A percentile compares a stretch with the other conserved stretches of the same genome.
Evolutionary conservation across 2,329 filamentous ascomycete genomes (phyloP).

Genomic region (Helminthosporium solani): DNA sequence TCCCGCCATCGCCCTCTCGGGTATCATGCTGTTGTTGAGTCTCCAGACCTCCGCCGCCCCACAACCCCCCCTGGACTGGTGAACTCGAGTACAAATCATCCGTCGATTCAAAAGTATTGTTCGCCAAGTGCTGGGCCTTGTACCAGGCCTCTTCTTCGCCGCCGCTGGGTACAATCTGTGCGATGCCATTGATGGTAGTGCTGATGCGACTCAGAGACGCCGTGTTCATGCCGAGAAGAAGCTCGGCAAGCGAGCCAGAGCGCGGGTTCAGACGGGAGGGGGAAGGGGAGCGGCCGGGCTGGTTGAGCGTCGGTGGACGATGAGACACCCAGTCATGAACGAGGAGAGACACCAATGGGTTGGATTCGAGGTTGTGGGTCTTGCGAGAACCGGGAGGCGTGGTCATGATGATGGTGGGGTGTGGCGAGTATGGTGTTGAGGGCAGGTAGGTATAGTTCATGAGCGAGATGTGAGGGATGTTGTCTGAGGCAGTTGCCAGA

Average conservation of each 20-base stretch:
- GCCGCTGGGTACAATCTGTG: constrained; percentile 68
- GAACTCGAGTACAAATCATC: constrained; percentile 31
- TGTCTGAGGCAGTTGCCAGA: constrained; percentile 82
- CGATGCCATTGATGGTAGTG: constrained; percentile 89
- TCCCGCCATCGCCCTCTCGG: constrained; percentile 48
- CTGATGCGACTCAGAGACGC: constrained; percentile 84
- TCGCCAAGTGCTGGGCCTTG: constrained; percentile 78
- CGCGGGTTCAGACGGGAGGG: constrained; percentile 53
- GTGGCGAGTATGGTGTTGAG: constrained; percentile 63
- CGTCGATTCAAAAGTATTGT: constrained; percentile 74
- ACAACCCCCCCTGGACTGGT: constrained; percentile 41
- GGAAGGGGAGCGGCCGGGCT: constrained; percentile 57
- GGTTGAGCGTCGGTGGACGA: constrained; percentile 72
- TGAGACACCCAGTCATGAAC: constrained; percentile 98
- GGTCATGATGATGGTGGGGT: constrained; percentile 81
- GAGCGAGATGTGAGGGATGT: constrained; percentile 86
- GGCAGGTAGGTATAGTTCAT: constrained; percentile 99
- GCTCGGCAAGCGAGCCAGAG: constrained; percentile 73
- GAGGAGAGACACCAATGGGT: constrained; percentile 87
- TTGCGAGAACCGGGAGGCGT: constrained; percentile 78
- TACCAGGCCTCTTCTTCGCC: constrained; percentile 85
- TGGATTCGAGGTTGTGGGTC: constrained; percentile 76
- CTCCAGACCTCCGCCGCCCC: constrained; percentile 50
- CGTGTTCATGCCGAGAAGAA: constrained; percentile 89
- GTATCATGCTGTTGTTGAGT: constrained; percentile 42